Evolutionary conservation across 1,139 yeast genomes (phyloP).

Genomic region (Debaryomycetaceae sp.): DNA sequence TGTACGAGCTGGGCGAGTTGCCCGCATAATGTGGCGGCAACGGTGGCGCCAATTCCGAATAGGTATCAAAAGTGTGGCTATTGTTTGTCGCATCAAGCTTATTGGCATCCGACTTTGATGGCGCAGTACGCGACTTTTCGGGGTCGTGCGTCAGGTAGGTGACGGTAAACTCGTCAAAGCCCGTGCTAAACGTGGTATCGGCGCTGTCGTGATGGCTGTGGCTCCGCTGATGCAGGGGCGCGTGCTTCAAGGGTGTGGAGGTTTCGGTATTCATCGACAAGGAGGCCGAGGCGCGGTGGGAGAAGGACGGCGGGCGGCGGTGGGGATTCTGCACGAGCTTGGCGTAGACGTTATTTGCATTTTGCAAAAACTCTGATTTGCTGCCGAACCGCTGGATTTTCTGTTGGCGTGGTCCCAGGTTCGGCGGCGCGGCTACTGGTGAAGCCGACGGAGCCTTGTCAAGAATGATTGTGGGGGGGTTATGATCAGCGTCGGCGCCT

Average conservation of each 20-base stretch:
- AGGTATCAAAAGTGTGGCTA: not conserved
- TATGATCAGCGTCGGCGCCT: not conserved
- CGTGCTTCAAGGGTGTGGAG: conserved; percentile 32
- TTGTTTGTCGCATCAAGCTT: not conserved
- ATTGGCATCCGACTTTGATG: no score
- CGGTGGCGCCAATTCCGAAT: no score
- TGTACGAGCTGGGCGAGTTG: no score
- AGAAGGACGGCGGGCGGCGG: conserved; percentile 5
- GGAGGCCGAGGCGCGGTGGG: conserved; percentile 6
- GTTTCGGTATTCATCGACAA: conserved; percentile 20
- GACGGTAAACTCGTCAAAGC: not conserved
- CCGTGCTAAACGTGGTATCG: no score
- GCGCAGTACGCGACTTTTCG: not conserved
- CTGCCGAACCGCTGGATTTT: conserved; percentile 22
- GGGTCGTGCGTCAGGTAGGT: not conserved
- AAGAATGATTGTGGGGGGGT: no score
- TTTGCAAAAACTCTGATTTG: conserved; percentile 25
- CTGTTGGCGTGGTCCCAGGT: conserved; percentile 8
- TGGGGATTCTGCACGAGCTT: conserved; percentile 27
- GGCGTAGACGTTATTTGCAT: conserved; percentile 31
- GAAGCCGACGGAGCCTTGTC: not conserved
- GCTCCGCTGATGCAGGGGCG: no score
- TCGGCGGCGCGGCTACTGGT: not conserved
- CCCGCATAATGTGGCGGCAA: no score
- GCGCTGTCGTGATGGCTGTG: no score